phyloP scores from a whole-genome alignment of 83 land plant genomes.

The Picea mariana region DNA sequence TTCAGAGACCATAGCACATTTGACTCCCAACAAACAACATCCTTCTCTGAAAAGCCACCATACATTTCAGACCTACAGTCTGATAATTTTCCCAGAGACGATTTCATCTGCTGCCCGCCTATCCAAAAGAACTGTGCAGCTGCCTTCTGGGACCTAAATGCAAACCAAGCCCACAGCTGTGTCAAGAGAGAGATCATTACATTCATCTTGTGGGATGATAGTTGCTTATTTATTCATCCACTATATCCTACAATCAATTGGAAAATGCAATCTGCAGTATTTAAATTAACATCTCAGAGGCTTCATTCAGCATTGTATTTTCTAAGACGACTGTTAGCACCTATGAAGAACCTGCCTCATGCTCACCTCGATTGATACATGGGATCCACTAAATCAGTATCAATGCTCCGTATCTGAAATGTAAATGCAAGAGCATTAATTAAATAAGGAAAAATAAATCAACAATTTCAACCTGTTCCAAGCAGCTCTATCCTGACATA shows the following conservation, averaged over 20 bases:
- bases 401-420: conserved; percentile 49
- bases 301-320: not conserved
- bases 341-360: not conserved
- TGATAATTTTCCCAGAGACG: conserved; percentile 13
- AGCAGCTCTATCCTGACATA: not conserved
- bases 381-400: conserved; percentile 40
- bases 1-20: conserved; percentile 45
- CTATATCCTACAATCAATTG: not conserved
- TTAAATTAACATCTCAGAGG: not conserved
- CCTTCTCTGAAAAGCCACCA: conserved; percentile 32
- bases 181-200: not conserved
- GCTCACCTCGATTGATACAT: conserved; percentile 68
- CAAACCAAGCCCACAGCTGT: not conserved
- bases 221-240: not conserved
- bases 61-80: conserved; percentile 3
- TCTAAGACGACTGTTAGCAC: not conserved
- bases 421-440: not conserved
- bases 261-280: not conserved
- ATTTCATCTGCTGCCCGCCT: conserved; percentile 34
- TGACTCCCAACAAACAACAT: conserved; percentile 43
- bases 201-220: not conserved
- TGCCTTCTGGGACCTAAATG: conserved; percentile 47
- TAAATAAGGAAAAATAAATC: not conserved
- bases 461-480: not conserved
- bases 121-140: conserved; percentile 58